Evolutionary conservation across 768 basidiomycete genomes (phyloP).

Genomic region (Boletus edulis): DNA sequence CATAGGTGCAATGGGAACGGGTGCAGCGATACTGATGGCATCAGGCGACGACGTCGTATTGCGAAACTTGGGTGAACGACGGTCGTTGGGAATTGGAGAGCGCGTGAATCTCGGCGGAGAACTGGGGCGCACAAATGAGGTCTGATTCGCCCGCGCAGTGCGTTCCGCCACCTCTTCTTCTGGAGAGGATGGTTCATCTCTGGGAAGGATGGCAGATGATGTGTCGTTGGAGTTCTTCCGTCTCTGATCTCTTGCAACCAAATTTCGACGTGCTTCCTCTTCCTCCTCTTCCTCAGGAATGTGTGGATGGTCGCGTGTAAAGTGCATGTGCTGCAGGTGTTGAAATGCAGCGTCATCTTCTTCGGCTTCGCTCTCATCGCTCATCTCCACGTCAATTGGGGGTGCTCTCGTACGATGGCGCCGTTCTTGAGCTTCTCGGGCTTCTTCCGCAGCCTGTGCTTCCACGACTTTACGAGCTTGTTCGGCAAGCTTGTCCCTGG

Average conservation of each 20-base stretch:
- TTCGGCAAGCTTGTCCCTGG: constrained; percentile 65
- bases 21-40: constrained; percentile 20
- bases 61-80: constrained; percentile 21
- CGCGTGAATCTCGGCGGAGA: constrained; percentile 17
- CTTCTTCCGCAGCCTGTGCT: constrained; percentile 37
- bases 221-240: constrained; percentile 20
- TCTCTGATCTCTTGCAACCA: constrained; percentile 23
- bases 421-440: constrained; percentile 51
- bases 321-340: constrained; percentile 37
- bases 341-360: constrained; percentile 46
- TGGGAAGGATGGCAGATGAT: constrained; percentile 36
- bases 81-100: constrained; percentile 17
- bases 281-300: constrained; percentile 75
- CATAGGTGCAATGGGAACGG: constrained; percentile 23
- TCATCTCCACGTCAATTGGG: constrained; percentile 73
- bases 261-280: constrained; percentile 32
- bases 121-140: constrained; percentile 12
- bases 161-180: constrained; percentile 12
- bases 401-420: constrained; percentile 45
- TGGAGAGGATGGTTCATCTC: constrained; percentile 9
- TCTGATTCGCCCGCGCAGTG: constrained; percentile 16
- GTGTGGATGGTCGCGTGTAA: constrained; percentile 50
- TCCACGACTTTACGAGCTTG: constrained; percentile 63
- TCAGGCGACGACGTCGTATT: constrained; percentile 30
- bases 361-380: constrained; percentile 75